Evolutionary conservation across 805 yeast species (phyloP).

Genomic region (Maudiozyma saulgeensis): DNA sequence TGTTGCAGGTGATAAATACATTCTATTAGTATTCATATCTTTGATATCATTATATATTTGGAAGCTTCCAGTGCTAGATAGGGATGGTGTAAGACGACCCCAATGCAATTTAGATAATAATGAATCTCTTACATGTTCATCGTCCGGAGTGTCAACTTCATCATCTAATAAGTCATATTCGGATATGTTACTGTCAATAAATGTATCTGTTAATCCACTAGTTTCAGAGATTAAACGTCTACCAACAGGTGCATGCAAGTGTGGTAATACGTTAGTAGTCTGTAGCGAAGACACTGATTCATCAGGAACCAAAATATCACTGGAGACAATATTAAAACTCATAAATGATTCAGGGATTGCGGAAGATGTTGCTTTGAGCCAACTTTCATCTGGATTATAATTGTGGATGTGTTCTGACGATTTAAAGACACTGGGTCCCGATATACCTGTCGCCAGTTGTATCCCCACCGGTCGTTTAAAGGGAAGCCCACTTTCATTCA

Average conservation of each 20-base stretch:
- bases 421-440: conserved; percentile 11
- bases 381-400: neutral
- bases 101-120: conserved; percentile 12
- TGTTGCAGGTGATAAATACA: conserved; percentile 10
- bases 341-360: neutral
- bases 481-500: conserved; percentile 10
- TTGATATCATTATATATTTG: conserved; percentile 15
- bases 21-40: conserved; percentile 5
- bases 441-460: conserved; percentile 18
- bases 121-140: conserved; percentile 8
- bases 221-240: neutral
- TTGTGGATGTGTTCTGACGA: neutral
- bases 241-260: neutral
- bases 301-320: neutral
- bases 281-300: neutral
- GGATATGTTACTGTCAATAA: neutral
- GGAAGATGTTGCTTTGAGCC: conserved; percentile 8
- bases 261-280: neutral
- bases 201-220: neutral
- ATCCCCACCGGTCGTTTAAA: conserved; percentile 13
- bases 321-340: conserved; percentile 1
- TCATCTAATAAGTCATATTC: neutral
- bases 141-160: neutral
- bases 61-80: conserved; percentile 7
- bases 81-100: conserved; percentile 12